Evolutionary conservation across 768 basidiomycete species (phyloP), one percentile per base, ranked within the genome.

Genomic region (Agaricus sinodeliciosus): DNA sequence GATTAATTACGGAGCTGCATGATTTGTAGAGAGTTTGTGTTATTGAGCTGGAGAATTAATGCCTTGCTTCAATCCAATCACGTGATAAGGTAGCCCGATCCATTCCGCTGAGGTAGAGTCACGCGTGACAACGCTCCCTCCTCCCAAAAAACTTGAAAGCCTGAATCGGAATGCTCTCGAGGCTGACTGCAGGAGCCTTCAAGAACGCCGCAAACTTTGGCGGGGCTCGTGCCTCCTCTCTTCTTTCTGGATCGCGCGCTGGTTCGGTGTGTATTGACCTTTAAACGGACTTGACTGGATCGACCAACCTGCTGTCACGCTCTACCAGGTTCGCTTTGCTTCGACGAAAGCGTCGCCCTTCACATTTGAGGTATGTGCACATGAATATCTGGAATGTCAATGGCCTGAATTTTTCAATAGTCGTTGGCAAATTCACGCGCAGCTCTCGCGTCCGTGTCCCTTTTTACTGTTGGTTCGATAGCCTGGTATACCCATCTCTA

Each of bases 401-500:
- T 34, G 26, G 42, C 13, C 46, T 62, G 52, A 59, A 60, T 39
- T 31, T 16, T 6, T 39, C 11, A 12, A 12, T 51, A 91, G 89
- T 74, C 85, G 12, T 65, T 86, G 57, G 60, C 84, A 59, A 79
- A 74, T 64, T 91, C 90, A 51, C 85, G 84, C 65, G 75, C 82
- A 54, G 79, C 88, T 22, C 79, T 91, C 57, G 80, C 82, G 51
- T 84, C 93, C 43, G 82, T 84, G 56, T 82, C 90, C 45, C 72
- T 85, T 53, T 69, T 90, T 66, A 81, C 94, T 43, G 88, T 73
- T 57, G 96, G 96, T 57, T 87, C 95, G 43, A 81, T 96, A 68
- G 92, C 91, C 51, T 96, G 92, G 92, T 99, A 99, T 77, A 86
- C 90, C 62, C 87, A 94, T 68, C 80, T 94, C 53, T 98, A 94